Percentiles rank a stretch among this genome's conserved stretches.
Conservation (phyloP, 768 basidiomycete species). For the Strobilomyces confusus region DNA sequence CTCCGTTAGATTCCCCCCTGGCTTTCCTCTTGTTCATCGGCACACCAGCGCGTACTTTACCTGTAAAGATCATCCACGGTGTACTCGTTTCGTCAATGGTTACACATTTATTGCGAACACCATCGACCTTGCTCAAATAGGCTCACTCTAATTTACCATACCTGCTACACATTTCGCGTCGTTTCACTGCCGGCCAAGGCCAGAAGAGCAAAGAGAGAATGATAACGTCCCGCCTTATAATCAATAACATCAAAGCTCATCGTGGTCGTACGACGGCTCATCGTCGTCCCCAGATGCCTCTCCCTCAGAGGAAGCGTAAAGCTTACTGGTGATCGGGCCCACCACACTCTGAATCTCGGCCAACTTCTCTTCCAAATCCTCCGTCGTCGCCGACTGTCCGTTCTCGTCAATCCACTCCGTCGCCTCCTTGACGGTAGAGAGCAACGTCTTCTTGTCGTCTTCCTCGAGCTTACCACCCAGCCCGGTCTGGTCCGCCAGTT, state of each 20-base stretch:
- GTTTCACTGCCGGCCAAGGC: neutral
- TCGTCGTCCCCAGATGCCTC: slow-evolving; percentile 38
- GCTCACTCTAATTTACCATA: neutral
- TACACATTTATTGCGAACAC: neutral
- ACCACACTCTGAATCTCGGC: slow-evolving; percentile 69
- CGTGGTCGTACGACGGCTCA: slow-evolving; percentile 44
- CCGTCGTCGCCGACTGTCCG: slow-evolving; percentile 67
- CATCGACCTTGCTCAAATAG: neutral
- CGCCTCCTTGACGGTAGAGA: slow-evolving; percentile 79
- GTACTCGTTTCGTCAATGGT: neutral
- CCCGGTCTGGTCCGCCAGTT: slow-evolving; percentile 82
- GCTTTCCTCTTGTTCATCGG: too few species aligned
- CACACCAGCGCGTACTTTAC: neutral
- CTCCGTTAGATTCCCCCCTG: too few species aligned
- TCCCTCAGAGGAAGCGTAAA: slow-evolving; percentile 51
- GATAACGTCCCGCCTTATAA: slow-evolving; percentile 6
- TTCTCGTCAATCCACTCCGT: slow-evolving; percentile 92
- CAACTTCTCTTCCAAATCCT: slow-evolving; percentile 92
- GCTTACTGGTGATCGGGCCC: slow-evolving; percentile 81
- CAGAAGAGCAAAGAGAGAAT: slow-evolving; percentile 2
- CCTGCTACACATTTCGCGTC: neutral
- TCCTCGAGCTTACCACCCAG: slow-evolving; percentile 84
- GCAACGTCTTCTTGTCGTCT: slow-evolving; percentile 81
- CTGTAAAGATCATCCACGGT: neutral
- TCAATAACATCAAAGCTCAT: slow-evolving; percentile 42